Evolutionary conservation across 306 rosid genomes (phyloP), one percentile per base, ranked within the genome.

Genomic region (Malus orientalis): DNA sequence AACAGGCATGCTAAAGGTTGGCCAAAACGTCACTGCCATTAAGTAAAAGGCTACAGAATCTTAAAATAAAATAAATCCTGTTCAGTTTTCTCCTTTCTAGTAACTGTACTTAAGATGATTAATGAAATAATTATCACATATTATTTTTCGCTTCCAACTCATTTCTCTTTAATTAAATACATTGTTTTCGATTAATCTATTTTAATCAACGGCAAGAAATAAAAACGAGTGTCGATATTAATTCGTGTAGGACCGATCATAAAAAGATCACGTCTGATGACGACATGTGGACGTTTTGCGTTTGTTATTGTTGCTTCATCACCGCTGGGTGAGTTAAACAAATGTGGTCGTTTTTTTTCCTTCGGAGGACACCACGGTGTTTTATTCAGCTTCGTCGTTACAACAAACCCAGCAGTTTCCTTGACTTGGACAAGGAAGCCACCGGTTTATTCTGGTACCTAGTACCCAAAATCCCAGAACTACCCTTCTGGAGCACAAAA

Each of bases 371-470:
- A 67, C 79, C 63, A 8, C 27, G 54, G 71, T 54, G 70, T 54
- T 84, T 67, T 42, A 68, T 78, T 81, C 78, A 47, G 81, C 81
- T 75, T 74, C 83, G 77, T 80, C 92, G 87, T 93, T 86, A 82
- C 91, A 93, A 86, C 90, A 64, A 84, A 79, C 89, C 76, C 38
- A 86, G 87, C 92, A 87, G 93, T 87, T 91, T 87, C 86, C 88
- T 88, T 87, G 86, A 91, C 93, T 83, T 74, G 75, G 86, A 84
- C 92, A 83, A 81, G 82, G 77, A 80, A 79, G 81, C 85, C 75
- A 83, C 86, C 87, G 71, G 92, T 82, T 83, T 70, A 76, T 74
- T 80, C 78, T 82, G 84, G 88, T 79, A 11, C 19, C 2, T 19
- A 55, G 11, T 13, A 9, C 42, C 8, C 66, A 80, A 55, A 63